Conservation (phyloP, 129 eudicot species). For the Solidago caesia region DNA sequence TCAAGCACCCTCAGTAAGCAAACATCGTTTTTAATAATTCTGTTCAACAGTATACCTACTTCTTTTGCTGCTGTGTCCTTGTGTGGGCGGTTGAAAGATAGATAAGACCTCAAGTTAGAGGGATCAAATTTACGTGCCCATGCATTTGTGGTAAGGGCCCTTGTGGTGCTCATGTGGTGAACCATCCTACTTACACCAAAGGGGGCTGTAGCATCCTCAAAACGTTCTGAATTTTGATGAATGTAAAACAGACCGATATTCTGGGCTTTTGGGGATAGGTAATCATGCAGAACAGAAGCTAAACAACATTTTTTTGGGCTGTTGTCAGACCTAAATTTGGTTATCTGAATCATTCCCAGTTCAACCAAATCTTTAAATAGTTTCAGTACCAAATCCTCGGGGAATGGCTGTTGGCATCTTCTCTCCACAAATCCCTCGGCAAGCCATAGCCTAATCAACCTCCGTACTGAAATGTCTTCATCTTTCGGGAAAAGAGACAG, state of each 20-base stretch:
- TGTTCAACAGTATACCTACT: conserved; percentile 39
- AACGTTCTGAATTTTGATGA: conserved; percentile 15
- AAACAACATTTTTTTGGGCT: conserved; percentile 51
- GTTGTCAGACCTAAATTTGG: conserved; percentile 54
- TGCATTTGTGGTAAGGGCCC: not conserved
- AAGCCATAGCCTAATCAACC: conserved; percentile 51
- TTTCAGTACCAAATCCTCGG: conserved; percentile 42
- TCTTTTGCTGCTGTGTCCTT: conserved; percentile 46
- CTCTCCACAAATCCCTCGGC: conserved; percentile 54
- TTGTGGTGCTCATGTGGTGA: conserved; percentile 30
- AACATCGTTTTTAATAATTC: conserved; percentile 27
- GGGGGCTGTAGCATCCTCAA: conserved; percentile 14
- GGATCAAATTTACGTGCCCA: conserved; percentile 19
- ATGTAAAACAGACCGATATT: conserved; percentile 47
- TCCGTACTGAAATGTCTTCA: conserved; percentile 42
- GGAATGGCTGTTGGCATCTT: not conserved
- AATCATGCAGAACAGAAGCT: conserved; percentile 38
- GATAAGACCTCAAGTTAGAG: conserved; percentile 40
- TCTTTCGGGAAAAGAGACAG: conserved; percentile 40
- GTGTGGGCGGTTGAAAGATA: conserved; percentile 43
- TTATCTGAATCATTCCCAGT: conserved; percentile 43
- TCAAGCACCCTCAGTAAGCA: conserved; percentile 61
- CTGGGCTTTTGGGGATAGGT: conserved; percentile 41
- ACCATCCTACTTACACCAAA: conserved; percentile 41
- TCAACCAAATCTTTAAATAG: conserved; percentile 42